Evolutionary conservation across 2,329 filamentous ascomycete species (phyloP).

Genomic region (Botrytis fragariae): DNA sequence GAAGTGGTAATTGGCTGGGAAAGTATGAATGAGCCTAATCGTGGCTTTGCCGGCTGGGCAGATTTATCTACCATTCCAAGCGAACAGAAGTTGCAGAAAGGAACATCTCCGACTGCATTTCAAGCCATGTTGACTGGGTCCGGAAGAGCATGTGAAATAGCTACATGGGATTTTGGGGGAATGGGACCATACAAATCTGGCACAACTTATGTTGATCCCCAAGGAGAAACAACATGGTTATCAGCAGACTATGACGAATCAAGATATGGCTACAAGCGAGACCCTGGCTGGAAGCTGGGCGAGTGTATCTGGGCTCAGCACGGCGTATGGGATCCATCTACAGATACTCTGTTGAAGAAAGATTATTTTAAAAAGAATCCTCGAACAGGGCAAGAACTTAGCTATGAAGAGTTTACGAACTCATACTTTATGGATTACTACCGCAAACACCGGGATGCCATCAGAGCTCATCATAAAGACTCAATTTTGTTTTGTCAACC

Average conservation of each 20-base stretch:
- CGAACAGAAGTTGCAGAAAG: slow-evolving; percentile 88
- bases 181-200: slow-evolving; percentile 91
- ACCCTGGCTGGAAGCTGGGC: slow-evolving; percentile 86
- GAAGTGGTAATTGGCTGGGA: slow-evolving; percentile 94
- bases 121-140: slow-evolving; percentile 91
- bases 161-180: slow-evolving; percentile 90
- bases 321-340: slow-evolving; percentile 84
- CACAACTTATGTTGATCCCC: slow-evolving; percentile 77
- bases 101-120: slow-evolving; percentile 89
- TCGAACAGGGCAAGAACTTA: slow-evolving; percentile 66
- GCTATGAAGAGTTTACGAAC: slow-evolving; percentile 86
- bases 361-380: slow-evolving; percentile 86
- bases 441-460: slow-evolving; percentile 69
- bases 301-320: slow-evolving; percentile 97
- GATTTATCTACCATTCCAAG: slow-evolving; percentile 79
- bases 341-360: slow-evolving; percentile 74
- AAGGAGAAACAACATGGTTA: slow-evolving; percentile 83
- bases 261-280: slow-evolving; percentile 85
- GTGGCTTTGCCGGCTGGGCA: slow-evolving; percentile 78
- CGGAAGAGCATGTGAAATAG: slow-evolving; percentile 83
- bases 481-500: slow-evolving; percentile 89
- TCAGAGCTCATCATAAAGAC: slow-evolving; percentile 73
- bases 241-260: slow-evolving; percentile 79
- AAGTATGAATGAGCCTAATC: slow-evolving; percentile 91
- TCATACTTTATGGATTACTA: slow-evolving; percentile 88